Base-by-base conservation (phyloP, 495 filamentous ascomycete species). In the Astrocystis sublimbata region DNA sequence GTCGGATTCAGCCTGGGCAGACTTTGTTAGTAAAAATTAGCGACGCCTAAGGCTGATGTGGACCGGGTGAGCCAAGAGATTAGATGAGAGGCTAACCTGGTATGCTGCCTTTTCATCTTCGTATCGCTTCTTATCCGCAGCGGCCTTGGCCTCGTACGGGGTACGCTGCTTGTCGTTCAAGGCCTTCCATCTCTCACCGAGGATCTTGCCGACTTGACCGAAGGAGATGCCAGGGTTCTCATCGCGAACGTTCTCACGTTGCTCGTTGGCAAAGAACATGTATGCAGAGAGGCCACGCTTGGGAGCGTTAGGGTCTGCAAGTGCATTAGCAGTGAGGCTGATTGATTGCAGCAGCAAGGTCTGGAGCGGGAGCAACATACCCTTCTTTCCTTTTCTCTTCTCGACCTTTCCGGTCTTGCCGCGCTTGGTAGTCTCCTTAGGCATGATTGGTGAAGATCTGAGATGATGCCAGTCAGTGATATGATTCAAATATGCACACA, bases 181-280 rank as follows among this genome's bases (percentile, higher is more conserved):
- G 36, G 86, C 89, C 92, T 98, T 99, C 94, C 94, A 99, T 79
- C 88, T 87, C 85, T 97, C 92, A 75, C 94, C 94, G 40, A 99
- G 91, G 62, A 91, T 85, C 85, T 97, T 97, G 76, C 94, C 94
- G 69, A 99, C 93, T 75, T 98, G 92, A 96, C 92, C 94, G 78
- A 99, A 99, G 60, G 87, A 87, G 80, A 99, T 96, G 60, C 93
- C 93, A 5, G 96, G 93, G 84, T 99, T 98, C 78, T 99, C 94
- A 73, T 96, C 91, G 71, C 93, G 90, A 68, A 99, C 94, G 76
- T 94, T 96, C 68, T 98, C 94, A 68, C 94, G 92, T 77, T 97
- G 90, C 75, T 98, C 96, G 70, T 98, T 98, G 84, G 94, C 94
- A 75, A 99, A 99, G 87, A 98, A 99, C 94, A 99, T 99, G 86